Evolutionary conservation across 1,139 yeast species (phyloP), one percentile per base, ranked within the genome.

Genomic region (Yarrowia galli): DNA sequence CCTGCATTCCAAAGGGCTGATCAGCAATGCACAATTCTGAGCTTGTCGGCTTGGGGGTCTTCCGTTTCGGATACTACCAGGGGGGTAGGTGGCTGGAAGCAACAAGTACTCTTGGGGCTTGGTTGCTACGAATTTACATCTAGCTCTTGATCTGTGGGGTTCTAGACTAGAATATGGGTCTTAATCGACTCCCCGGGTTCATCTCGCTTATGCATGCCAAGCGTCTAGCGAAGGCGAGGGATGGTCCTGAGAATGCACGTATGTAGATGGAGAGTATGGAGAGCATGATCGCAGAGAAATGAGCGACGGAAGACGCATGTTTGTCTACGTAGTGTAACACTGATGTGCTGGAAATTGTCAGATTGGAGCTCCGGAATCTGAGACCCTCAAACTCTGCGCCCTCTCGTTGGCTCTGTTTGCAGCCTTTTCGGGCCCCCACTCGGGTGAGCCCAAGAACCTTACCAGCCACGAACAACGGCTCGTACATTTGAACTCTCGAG

Each of bases 161-260:
- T 18, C 15, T 13, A 48, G 35, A 3, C 32, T 25, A 46, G 35
- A 6, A 43, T 13, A 6, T 3, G 23, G 20, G 16, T 18, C 16
- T 16, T 9, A 42, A 1, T 15, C 32, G 56, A 20, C 40, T 4
- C 25, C 15, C 6, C 40, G 5, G 2, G 22, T 15, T 16, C 60
- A 38, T 53, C 60, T 53, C 60, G 60, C 60, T 53, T 53, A 53
- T 53, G 60, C 60, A 53, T 38, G 60, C 45, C 60, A 38, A 36
- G 45, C 6, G 10, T 2, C 45, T 53, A 53, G 40, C 28, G 42
- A 22, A 22, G 18, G 18, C 9, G 8, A 18, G 35, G 60, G 43
- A 20, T 22, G 42, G 13, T 9, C 23, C 16, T 10, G 9, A 20
- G 23, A 49, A 49, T 49, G 54, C 40, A 49, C 22, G 36, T 4